A percentile compares a stretch with the other conserved stretches of the same genome.
Evolutionary conservation across 495 filamentous ascomycete genomes (phyloP).

Genomic region (Xylaria cubensis): DNA sequence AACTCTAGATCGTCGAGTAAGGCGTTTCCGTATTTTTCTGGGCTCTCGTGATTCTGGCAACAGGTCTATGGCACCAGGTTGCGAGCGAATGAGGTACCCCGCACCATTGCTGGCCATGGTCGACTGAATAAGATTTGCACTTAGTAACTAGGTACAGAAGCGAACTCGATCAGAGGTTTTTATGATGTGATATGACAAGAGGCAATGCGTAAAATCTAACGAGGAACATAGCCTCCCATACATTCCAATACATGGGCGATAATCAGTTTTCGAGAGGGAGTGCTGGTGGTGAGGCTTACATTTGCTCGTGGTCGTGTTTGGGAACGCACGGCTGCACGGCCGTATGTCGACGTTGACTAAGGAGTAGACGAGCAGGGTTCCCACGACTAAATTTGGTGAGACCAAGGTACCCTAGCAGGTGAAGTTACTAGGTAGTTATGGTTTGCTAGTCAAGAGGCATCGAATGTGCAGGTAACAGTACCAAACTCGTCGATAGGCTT

Average conservation of each 20-base stretch:
- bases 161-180: not conserved
- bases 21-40: slow-evolving; percentile 19
- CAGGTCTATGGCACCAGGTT: not conserved
- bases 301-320: not conserved
- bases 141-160: too few relatives aligned
- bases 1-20: slow-evolving; percentile 27
- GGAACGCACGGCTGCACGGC: not conserved
- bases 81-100: not conserved
- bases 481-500: too few relatives aligned
- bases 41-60: slow-evolving; percentile 15
- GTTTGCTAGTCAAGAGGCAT: not conserved
- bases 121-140: not conserved
- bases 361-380: not conserved
- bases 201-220: not conserved
- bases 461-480: not conserved
- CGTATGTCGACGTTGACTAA: not conserved
- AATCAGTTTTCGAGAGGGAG: not conserved
- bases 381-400: not conserved
- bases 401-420: not conserved
- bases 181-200: not conserved
- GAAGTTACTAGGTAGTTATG: not conserved
- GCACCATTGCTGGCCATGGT: slow-evolving; percentile 6
- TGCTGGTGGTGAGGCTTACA: not conserved
- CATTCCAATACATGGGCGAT: not conserved
- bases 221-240: not conserved